Evolutionary conservation across 2,329 filamentous ascomycete species (phyloP).

Genomic region (Aspergillus quadricinctus): DNA sequence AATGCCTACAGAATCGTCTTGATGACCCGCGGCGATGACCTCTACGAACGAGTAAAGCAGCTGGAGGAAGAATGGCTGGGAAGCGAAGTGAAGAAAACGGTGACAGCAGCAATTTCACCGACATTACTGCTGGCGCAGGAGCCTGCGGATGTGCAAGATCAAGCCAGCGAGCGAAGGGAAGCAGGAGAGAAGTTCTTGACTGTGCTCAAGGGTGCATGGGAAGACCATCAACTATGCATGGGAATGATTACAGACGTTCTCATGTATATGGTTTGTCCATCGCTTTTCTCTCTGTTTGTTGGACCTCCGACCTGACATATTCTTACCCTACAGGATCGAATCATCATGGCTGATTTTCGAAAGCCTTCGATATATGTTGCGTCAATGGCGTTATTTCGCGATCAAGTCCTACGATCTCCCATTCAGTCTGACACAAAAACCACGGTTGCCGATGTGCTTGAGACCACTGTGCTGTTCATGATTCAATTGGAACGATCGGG

Average conservation of each 20-base stretch:
- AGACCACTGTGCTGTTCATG: conserved; percentile 80
- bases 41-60: conserved; percentile 75
- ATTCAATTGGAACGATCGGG: conserved; percentile 89
- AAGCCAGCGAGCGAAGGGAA: conserved; percentile 72
- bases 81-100: conserved; percentile 65
- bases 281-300: not conserved
- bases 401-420: conserved; percentile 69
- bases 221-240: conserved; percentile 87
- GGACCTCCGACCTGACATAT: conserved; percentile 1
- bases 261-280: conserved; percentile 73
- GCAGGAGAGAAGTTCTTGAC: conserved; percentile 80
- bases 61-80: conserved; percentile 82
- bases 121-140: conserved; percentile 58
- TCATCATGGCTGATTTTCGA: conserved; percentile 69
- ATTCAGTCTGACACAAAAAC: conserved; percentile 39
- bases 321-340: conserved; percentile 60
- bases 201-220: conserved; percentile 73
- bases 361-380: conserved; percentile 76
- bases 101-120: conserved; percentile 66
- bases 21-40: conserved; percentile 73
- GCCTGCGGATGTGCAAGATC: conserved; percentile 46
- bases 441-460: conserved; percentile 69
- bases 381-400: conserved; percentile 82
- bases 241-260: conserved; percentile 95
- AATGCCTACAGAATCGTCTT: conserved; percentile 91